Evolutionary conservation across 192 early-diverging fungal species (phyloP).

Genomic region (Coemansia sp.): DNA sequence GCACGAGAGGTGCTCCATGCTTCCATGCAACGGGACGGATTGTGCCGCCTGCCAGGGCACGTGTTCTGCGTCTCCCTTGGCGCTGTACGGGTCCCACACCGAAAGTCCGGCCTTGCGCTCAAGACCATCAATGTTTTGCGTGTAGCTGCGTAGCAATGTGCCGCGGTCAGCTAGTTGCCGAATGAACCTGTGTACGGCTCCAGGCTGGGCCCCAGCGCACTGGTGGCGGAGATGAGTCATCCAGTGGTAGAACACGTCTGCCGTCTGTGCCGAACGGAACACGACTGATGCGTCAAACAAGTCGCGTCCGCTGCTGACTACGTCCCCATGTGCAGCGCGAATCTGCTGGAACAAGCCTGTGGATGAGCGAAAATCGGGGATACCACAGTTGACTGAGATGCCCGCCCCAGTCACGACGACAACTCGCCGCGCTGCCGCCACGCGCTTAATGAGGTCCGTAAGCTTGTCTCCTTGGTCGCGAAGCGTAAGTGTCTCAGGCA

Average conservation of each 20-base stretch:
- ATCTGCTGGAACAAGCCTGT: constrained; percentile 85
- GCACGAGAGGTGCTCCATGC: constrained; percentile 83
- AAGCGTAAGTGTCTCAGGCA: constrained; percentile 43
- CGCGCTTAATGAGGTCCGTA: constrained; percentile 30
- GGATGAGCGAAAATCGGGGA: constrained; percentile 95
- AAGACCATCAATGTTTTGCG: constrained; percentile 97
- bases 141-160: constrained; percentile 86
- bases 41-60: constrained; percentile 44
- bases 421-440: constrained; percentile 39
- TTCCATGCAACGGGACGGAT: constrained; percentile 91
- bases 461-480: constrained; percentile 15
- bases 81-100: constrained; percentile 49
- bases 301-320: constrained; percentile 76
- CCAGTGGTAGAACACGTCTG: constrained; percentile 63
- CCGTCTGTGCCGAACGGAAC: constrained; percentile 70
- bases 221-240: constrained; percentile 84
- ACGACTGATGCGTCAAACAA: constrained; percentile 89
- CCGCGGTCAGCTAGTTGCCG: constrained; percentile 70
- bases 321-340: constrained; percentile 70
- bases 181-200: constrained; percentile 84
- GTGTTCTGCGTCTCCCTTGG: constrained; percentile 6
- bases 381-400: constrained; percentile 91
- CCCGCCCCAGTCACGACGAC: constrained; percentile 81
- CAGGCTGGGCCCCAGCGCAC: constrained; percentile 69
- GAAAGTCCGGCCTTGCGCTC: constrained; percentile 73